phyloP scores from a whole-genome alignment of 352 stramenopile species.

The Phytophthora multivora region DNA sequence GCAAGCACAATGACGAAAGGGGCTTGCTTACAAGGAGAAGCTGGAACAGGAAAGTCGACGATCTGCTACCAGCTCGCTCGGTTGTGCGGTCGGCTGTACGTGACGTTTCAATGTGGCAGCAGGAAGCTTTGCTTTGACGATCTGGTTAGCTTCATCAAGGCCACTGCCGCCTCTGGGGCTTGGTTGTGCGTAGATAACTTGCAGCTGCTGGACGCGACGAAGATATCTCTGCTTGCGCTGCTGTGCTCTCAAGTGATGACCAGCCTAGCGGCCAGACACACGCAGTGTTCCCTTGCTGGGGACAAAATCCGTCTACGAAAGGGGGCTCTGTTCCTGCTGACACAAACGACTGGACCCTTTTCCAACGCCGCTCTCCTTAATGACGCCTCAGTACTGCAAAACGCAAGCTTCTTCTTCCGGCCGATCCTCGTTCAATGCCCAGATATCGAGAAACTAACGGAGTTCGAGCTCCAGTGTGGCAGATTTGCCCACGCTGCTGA shows the following conservation, averaged over 20 bases:
- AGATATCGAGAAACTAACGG: constrained; percentile 47
- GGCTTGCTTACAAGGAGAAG: constrained; percentile 40
- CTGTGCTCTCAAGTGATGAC: constrained; percentile 60
- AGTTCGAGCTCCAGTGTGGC: constrained; percentile 42
- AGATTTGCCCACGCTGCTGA: constrained; percentile 40
- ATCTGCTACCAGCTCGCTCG: constrained; percentile 44
- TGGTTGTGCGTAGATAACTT: constrained; percentile 60
- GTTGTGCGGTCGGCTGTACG: constrained; percentile 55
- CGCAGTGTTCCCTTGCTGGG: constrained; percentile 42
- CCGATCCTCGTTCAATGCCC: constrained; percentile 38
- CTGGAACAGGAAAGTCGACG: constrained; percentile 52
- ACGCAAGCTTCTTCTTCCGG: constrained; percentile 49
- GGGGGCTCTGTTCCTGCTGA: constrained; percentile 50
- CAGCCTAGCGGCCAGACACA: constrained; percentile 35
- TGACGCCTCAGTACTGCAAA: not conserved
- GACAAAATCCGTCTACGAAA: constrained; percentile 51
- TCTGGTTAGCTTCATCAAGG: constrained; percentile 55
- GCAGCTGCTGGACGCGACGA: constrained; percentile 23
- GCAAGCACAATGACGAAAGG: constrained; percentile 45
- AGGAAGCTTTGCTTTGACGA: constrained; percentile 30
- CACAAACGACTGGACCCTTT: constrained; percentile 7
- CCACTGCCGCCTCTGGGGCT: constrained; percentile 49
- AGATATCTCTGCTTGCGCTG: constrained; percentile 32
- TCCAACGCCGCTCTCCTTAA: not conserved
- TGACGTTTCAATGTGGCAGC: constrained; percentile 45